Evolutionary conservation across 108 stramenopile species (phyloP).

Genomic region (Skeletonema potamos): DNA sequence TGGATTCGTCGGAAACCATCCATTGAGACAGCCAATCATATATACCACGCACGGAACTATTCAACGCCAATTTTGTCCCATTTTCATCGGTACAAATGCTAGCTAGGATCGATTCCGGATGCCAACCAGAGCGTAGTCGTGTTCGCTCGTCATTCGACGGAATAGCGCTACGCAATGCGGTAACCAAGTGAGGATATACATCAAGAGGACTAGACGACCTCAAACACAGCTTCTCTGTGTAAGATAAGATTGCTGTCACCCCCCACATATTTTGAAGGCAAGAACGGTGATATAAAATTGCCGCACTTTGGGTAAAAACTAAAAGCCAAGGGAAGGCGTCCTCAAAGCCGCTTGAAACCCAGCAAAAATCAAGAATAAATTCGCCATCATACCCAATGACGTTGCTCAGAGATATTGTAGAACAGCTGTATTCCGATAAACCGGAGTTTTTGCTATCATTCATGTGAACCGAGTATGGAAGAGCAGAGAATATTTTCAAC

Average conservation of each 20-base stretch:
- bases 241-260: constrained; percentile 49
- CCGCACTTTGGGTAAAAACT: constrained; percentile 50
- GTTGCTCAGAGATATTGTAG: constrained; percentile 11
- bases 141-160: constrained; percentile 51
- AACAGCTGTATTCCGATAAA: constrained; percentile 21
- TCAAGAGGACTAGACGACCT: constrained; percentile 42
- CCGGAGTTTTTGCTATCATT: not conserved
- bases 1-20: constrained; percentile 41
- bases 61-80: constrained; percentile 59
- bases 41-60: constrained; percentile 36
- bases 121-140: constrained; percentile 65
- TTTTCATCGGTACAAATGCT: constrained; percentile 58
- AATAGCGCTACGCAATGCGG: constrained; percentile 47
- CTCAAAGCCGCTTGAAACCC: constrained; percentile 63
- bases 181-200: constrained; percentile 58
- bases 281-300: constrained; percentile 56
- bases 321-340: constrained; percentile 70
- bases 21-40: constrained; percentile 64
- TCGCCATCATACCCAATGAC: constrained; percentile 20
- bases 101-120: constrained; percentile 77
- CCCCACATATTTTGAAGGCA: constrained; percentile 49
- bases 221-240: constrained; percentile 13
- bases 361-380: constrained; percentile 65
- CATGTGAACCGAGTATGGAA: constrained; percentile 17
- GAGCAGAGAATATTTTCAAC: constrained; percentile 30